Evolutionary conservation across 257 asterid species (phyloP), one percentile per base, ranked within the genome.

Genomic region (Thymus mandschuricus): DNA sequence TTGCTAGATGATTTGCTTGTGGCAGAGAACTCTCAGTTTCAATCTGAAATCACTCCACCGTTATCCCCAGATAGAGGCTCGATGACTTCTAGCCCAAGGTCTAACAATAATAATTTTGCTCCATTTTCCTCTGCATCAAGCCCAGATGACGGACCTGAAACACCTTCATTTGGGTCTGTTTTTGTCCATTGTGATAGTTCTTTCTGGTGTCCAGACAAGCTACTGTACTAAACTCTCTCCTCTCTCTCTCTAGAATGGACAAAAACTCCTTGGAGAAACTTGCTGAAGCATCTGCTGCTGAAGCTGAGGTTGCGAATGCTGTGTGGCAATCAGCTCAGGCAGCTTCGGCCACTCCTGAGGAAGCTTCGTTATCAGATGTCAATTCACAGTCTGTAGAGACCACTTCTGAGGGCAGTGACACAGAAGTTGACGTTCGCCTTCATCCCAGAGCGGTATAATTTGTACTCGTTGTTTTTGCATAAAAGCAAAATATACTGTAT

Each of bases 231-330:
- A 38, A 68, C 64, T 52, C 55, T 61, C 13, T 41, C 54, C 74
- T 48, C 68, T 75, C 61, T 72, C 21, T 67, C 40, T 5, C 64
- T 12, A 95, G 99, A 55, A 83, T 85, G 87, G 89, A 92, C 81
- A 81, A 77, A 67, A 81, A 84, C 76, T 95, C 99, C 27, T 81
- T 92, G 96, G 98, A 90, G 64, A 91, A 84, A 82, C 81, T 95
- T 66, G 92, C 91, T 9, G 92, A 95, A 81, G 99, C 97, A 61
- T 95, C 97, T 55, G 96, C 99, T 65, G 99, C 99, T 46, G 99
- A 95, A 87, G 99, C 99, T 57, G 93, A 92, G 88, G 98, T 66
- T 69, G 98, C 97, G 68, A 92, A 77, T 83, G 96, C 96, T 60
- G 96, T 92, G 77, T 95, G 99, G 99, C 95, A 88, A 71, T 85